These are phyloP conservation scores for Solanum dulcamara DNA, from an alignment of 257 asterid genomes.

Conservation along the genomic window DNA sequence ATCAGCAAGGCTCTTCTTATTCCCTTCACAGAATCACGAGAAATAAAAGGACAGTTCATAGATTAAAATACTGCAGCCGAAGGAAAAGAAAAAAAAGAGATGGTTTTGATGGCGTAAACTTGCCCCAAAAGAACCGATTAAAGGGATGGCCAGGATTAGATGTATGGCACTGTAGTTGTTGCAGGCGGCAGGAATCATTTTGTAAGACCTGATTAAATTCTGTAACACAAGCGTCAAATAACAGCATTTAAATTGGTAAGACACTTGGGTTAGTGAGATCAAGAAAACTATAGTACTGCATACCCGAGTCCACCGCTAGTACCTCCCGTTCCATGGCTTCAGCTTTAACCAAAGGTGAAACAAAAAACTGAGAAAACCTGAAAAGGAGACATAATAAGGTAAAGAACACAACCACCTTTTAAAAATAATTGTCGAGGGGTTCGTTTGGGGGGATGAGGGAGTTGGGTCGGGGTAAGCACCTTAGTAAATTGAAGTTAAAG, in stretches of 20 bases:
- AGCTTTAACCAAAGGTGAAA: conserved; percentile 79
- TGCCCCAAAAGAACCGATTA: conserved; percentile 89
- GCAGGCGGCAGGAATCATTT: conserved; percentile 77
- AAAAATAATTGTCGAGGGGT: not conserved
- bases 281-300: not conserved
- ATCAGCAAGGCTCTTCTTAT: conserved; percentile 88
- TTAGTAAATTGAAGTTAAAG: not conserved
- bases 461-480: not conserved
- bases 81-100: not conserved
- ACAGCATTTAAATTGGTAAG: not conserved
- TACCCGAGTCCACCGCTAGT: conserved; percentile 93
- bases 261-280: not conserved
- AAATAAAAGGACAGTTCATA: not conserved
- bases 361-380: conserved; percentile 94
- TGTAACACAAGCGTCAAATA: conserved; percentile 20
- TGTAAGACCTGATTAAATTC: conserved; percentile 88
- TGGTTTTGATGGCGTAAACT: not conserved
- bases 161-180: conserved; percentile 84
- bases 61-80: not conserved
- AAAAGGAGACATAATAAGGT: conserved; percentile 7
- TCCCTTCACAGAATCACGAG: conserved; percentile 43
- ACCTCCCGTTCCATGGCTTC: conserved; percentile 99
- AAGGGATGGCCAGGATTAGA: conserved; percentile 71
- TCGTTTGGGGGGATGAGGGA: too few relatives aligned
- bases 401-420: not conserved